Evolutionary conservation across 768 basidiomycete genomes (phyloP).

Genomic region (Asterophora lycoperdoides): DNA sequence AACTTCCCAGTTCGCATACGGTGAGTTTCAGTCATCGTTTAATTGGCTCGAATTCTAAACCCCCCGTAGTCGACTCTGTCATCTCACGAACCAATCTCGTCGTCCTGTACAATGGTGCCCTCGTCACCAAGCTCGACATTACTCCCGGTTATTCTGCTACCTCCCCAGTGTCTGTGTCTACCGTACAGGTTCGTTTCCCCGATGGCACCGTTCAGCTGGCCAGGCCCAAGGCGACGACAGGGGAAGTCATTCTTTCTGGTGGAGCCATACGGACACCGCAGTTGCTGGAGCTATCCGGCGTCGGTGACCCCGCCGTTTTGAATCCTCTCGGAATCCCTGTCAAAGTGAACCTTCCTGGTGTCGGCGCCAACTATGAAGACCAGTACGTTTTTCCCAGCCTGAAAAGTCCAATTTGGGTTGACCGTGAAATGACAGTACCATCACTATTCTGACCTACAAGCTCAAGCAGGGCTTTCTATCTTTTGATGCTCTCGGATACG

Average conservation of each 20-base stretch:
- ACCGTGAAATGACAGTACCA: constrained; percentile 15
- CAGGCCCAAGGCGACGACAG: constrained; percentile 6
- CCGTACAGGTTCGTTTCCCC: constrained; percentile 24
- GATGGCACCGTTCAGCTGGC: constrained; percentile 20
- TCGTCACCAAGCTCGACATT: constrained; percentile 20
- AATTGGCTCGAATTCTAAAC: neutral
- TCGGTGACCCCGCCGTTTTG: constrained; percentile 23
- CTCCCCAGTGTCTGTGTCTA: constrained; percentile 14
- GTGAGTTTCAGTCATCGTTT: constrained; percentile 13
- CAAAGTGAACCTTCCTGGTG: constrained; percentile 30
- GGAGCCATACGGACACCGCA: constrained; percentile 31
- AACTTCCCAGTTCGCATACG: constrained; percentile 29
- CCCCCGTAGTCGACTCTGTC: constrained; percentile 24
- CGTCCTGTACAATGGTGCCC: constrained; percentile 21
- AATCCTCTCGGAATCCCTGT: constrained; percentile 21
- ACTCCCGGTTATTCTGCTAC: neutral
- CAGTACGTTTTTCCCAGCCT: constrained; percentile 15
- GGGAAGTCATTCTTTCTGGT: constrained; percentile 29
- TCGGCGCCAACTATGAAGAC: constrained; percentile 32
- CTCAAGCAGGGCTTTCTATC: constrained; percentile 26
- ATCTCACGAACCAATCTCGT: constrained; percentile 20
- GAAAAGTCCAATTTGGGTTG: neutral
- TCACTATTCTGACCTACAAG: constrained; percentile 28
- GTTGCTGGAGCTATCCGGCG: constrained; percentile 31
- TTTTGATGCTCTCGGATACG: constrained; percentile 28